Base-by-base conservation (phyloP, 1,284 basidiomycete species). In the Apiotrichum mycotoxinovorans region DNA sequence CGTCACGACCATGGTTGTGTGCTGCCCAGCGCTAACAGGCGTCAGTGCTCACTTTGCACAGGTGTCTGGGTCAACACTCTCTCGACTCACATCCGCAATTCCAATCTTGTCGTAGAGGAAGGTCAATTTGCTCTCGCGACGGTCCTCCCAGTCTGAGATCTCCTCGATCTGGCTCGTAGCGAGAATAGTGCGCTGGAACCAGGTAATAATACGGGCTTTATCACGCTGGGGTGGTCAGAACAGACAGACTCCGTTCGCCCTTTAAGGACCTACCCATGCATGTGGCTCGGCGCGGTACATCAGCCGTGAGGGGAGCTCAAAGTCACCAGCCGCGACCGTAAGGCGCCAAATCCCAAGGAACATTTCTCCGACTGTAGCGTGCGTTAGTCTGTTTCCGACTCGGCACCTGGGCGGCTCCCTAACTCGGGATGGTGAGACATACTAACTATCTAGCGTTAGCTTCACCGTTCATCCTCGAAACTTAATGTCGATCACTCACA, bases 331-430 rank as follows among this genome's bases (percentile, higher is more conserved):
- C 8, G 67, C 51, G 15, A 60, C 59, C 15, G 64, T 35, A 10
- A 66, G 56, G 23, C 68, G 52, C 69, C 69, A 71, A 14, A 56
- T 65, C 17, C 64, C 65, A n/a, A 71, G 53, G 59, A 71, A 69
- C 26, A 68, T 62, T 47, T 71, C 69, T 40, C 64, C 40, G 40
- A 42, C 69, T 50, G 8, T 25, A 33, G 26, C 15, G n/a, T 34
- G 23, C 7, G 45, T 45, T 15, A 47, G 44, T 40, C n/a, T n/a
- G n/a, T 30, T 30, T 30, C 30, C 30, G 30, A 33, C n/a, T n/a
- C n/a, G n/a, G n/a, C n/a, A n/a, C n/a, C n/a, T n/a, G n/a, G n/a
- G n/a, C n/a, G n/a, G n/a, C n/a, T n/a, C n/a, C n/a, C n/a, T n/a
- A n/a, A n/a, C n/a, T n/a, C n/a, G n/a, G n/a, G n/a, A n/a, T n/a